Evolutionary conservation across 495 filamentous ascomycete species (phyloP), one percentile per base, ranked within the genome.

Genomic region (Tuber magnatum): DNA sequence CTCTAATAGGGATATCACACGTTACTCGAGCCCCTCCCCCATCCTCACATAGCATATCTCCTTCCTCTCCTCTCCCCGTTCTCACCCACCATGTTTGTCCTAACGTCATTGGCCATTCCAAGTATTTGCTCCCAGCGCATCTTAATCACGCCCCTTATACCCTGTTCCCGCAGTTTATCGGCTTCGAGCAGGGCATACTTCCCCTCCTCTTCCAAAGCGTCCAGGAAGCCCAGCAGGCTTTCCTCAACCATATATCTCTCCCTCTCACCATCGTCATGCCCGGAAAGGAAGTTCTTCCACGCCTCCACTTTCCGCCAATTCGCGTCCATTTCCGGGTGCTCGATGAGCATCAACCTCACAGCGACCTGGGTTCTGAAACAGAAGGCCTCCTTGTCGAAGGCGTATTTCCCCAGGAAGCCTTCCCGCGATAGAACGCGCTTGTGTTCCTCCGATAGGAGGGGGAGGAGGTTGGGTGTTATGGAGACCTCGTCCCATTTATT

Each of bases 351-450:
- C 65, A 87, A 70, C 61, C 89, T 85, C 56, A 90, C 85, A n/a
- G 90, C 92, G 35, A 92, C 88, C 81, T 92, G 87, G 8, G 92
- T 93, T 43, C 92, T 87, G 75, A 91, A 89, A 81, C 92, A 94
- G 41, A 88, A 88, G 0, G 87, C 88, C 22, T 87, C 83, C 14
- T 83, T 77, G 75, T 89, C 91, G 7, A 92, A 80, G 81, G 88
- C 87, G 76, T 93, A 93, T 56, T 89, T 88, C 76, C 91, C 92
- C 71, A 91, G 84, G 80, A 92, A 93, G 40, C 89, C 89, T 40
- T 84, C 83, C 38, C 86, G 83, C 39, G 88, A 86, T 35, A 93
- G 83, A 35, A 86, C 83, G 41, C 86, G 86, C 73, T 85, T 86
- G 69, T 88, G 86, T 6, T 77, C 77, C 0, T 78, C 68, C 32